These are phyloP conservation scores for Lyophyllum semitale DNA, from an alignment of 768 basidiomycete species.

Conservation along the genomic window DNA sequence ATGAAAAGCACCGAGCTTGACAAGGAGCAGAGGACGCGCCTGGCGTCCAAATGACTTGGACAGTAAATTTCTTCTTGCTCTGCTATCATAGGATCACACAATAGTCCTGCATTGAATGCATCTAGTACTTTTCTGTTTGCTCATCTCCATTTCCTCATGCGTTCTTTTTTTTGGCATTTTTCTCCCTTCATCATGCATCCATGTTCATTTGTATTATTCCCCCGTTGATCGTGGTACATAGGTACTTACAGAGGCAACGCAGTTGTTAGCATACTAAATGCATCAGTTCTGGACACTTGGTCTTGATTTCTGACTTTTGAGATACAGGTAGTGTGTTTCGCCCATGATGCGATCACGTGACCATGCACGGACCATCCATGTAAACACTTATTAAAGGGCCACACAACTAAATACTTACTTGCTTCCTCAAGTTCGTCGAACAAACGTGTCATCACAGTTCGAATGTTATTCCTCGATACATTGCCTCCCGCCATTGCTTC, in stretches of 20 bases:
- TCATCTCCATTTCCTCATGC: slow-evolving; percentile 1
- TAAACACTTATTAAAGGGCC: too few species aligned
- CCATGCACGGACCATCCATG: too few species aligned
- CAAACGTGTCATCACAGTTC: too few species aligned
- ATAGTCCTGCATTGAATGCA: slow-evolving; percentile 27
- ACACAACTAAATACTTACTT: too few species aligned
- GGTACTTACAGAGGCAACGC: slow-evolving; percentile 16
- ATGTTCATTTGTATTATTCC: slow-evolving; percentile 18
- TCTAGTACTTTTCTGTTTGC: slow-evolving; percentile 21
- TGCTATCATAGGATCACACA: slow-evolving; percentile 52
- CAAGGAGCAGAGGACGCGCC: slow-evolving; percentile 47
- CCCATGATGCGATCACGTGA: too few species aligned
- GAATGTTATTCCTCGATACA: too few species aligned
- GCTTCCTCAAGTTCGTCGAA: too few species aligned
- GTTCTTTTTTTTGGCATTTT: slow-evolving; percentile 9
- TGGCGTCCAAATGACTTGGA: slow-evolving; percentile 66
- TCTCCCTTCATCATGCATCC: slow-evolving; percentile 10
- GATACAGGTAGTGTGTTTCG: too few species aligned
- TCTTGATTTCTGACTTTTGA: too few species aligned
- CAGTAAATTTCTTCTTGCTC: slow-evolving; percentile 56
- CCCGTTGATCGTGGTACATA: slow-evolving; percentile 15
- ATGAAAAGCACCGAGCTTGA: too few species aligned
- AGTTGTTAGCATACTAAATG: slow-evolving; percentile 13
- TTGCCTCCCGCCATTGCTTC: too few species aligned
- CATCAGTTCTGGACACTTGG: slow-evolving; percentile 12